These are phyloP conservation scores for Fusarium tjaetaba DNA, from an alignment of 2,329 filamentous ascomycete genomes.

Conservation along the genomic window DNA sequence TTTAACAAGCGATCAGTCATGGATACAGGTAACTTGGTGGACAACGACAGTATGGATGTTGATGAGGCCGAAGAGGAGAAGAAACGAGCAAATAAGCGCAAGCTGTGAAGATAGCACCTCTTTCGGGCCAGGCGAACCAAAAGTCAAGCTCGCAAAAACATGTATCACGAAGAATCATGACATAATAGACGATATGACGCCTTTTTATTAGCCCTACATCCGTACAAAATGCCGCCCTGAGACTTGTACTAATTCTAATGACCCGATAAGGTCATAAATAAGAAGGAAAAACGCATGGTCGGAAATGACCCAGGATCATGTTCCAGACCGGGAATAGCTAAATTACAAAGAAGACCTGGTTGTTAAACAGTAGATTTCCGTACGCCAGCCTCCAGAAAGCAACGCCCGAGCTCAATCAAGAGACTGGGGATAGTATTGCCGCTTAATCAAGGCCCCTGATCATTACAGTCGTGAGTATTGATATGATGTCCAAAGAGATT, in stretches of 20 bases:
- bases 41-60: conserved; percentile 65
- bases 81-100: conserved; percentile 64
- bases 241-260: conserved; percentile 6
- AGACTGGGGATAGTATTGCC: conserved; percentile 28
- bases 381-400: conserved; percentile 40
- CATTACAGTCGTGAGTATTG: conserved; percentile 45
- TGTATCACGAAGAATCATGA: conserved; percentile 45
- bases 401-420: conserved; percentile 21
- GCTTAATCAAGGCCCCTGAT: conserved; percentile 39
- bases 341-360: conserved; percentile 42
- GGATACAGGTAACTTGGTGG: conserved; percentile 54
- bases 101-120: conserved; percentile 52
- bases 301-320: conserved; percentile 28
- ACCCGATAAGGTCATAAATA: conserved; percentile 21
- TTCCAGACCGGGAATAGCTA: conserved; percentile 32
- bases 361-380: conserved; percentile 38
- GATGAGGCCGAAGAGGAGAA: conserved; percentile 63
- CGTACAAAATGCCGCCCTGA: conserved; percentile 31
- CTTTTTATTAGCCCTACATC: conserved; percentile 32
- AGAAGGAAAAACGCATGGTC: conserved; percentile 28
- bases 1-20: conserved; percentile 52
- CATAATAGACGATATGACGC: conserved; percentile 43
- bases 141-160: conserved; percentile 16
- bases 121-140: not conserved
- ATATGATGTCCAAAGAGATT: conserved; percentile 24